Base-by-base conservation (phyloP, 2,329 filamentous ascomycete species). In the Penicillium sp. region DNA sequence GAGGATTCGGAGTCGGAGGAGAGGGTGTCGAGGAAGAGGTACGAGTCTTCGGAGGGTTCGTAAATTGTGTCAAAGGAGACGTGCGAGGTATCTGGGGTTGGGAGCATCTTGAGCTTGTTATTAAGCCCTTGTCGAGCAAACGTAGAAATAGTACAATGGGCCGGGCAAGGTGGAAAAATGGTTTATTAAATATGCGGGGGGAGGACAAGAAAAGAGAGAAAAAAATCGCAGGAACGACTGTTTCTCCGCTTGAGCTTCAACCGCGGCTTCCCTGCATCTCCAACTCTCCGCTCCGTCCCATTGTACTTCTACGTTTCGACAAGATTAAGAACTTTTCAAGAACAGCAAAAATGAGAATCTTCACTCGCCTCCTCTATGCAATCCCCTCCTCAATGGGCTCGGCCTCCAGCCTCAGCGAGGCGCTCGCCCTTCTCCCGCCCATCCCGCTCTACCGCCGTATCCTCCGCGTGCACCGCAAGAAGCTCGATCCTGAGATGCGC, bases 31-130 rank as follows among this genome's bases (percentile, higher is more conserved):
- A 99, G 87, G 53, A 99, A 86, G 49, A 99, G 86, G 75, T 92
- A 99, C 5, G 93, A 97, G 81, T 99, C 95, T 79, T 99, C 95
- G 11, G 94, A 90, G 41, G 95, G 95, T 74, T 97, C 93, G 79
- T 99, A 99, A 69, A 98, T 89, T 59, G 90, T 88, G 76, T 91
- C 87, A 79, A 93, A 96, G 58, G 90, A 87, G 63, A 98, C 91
- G 80, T 99, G 95, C 23, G 91, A 91, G 3, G 95, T 99, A 61
- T 92, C 91, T 15, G 95, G 95, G 1, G 95, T 99, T 9, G 94
- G 93, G 30, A 99, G 87, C 93, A 97, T 67, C 44, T 52, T 56
- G 31, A 15, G 21, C 54, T 26, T 46, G 21, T 51, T 41, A 11
- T 15, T 13, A 3, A 21, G 31, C 8, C 5, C 17, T 51, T 26